These are phyloP conservation scores for Coriaria nepalensis DNA, from an alignment of 306 rosid genomes.

Conservation along the genomic window DNA sequence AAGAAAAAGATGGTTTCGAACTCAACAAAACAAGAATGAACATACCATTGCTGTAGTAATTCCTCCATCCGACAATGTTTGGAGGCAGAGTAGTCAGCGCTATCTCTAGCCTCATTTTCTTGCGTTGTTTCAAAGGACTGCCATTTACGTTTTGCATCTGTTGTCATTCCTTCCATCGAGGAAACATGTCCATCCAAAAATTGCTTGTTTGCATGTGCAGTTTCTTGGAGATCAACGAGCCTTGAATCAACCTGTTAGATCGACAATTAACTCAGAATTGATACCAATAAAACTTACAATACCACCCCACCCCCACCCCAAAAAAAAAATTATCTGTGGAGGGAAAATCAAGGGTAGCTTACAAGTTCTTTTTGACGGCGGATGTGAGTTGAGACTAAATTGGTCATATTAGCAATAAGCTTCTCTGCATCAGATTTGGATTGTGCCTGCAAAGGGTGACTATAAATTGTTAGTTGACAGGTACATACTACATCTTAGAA, in stretches of 20 bases:
- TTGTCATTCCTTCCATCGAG: slow-evolving; percentile 50
- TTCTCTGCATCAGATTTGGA: slow-evolving; percentile 73
- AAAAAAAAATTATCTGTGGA: too few species aligned
- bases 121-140: slow-evolving; percentile 54
- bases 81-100: slow-evolving; percentile 68
- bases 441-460: slow-evolving; percentile 48
- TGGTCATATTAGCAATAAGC: slow-evolving; percentile 72
- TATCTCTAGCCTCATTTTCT: slow-evolving; percentile 54
- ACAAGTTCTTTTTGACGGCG: slow-evolving; percentile 79
- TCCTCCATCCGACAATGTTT: slow-evolving; percentile 84
- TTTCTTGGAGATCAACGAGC: slow-evolving; percentile 58
- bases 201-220: slow-evolving; percentile 44
- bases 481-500: background rate
- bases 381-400: slow-evolving; percentile 51
- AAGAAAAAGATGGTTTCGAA: too few species aligned
- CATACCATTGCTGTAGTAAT: slow-evolving; percentile 67
- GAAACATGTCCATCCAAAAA: slow-evolving; percentile 67
- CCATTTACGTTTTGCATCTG: slow-evolving; percentile 85
- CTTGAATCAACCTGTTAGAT: slow-evolving; percentile 56
- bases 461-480: slow-evolving; percentile 14
- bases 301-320: too few species aligned
- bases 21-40: background rate
- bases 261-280: slow-evolving; percentile 2
- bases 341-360: slow-evolving; percentile 4
- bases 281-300: background rate